Evolutionary conservation across 257 asterid genomes (phyloP), one percentile per base, ranked within the genome.

Genomic region (Lavandula angustifolia): DNA sequence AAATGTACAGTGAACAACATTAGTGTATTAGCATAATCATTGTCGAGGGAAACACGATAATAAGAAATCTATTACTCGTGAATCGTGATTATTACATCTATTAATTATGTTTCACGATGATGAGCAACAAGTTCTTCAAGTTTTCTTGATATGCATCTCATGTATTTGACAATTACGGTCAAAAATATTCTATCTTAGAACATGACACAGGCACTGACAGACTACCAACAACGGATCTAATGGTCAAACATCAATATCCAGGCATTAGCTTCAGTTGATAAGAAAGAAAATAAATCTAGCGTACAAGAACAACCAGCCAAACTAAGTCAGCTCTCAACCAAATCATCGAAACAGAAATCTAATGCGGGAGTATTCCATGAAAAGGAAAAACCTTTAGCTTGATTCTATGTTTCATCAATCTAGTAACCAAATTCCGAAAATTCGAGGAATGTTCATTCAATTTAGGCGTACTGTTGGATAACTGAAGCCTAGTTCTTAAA

Each of bases 341-440:
- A 40, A 70, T 52, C 40, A 60, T 31, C 49, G 49, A 51, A 27
- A n/a, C 16, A 9, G 62, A 33, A 46, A 17, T 34, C 51, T 13
- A 46, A 46, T 55, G 55, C 16, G 32, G 7, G 38, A 50, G 57
- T 11, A 37, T 18, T 31, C 51, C 57, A 17, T n/a, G n/a, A 17
- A 50, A 58, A 34, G n/a, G 59, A 47, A 10, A 40, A 58, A 17
- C 34, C 53, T 51, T 58, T n/a, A 58, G 11, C n/a, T 51, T 41
- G 9, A 54, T 40, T 18, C 4, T n/a, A 22, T 17, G 35, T 66
- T 42, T 22, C 6, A 54, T 62, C 48, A 35, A 6, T 47, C 5
- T 3, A 17, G 72, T 6, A 33, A 16, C 11, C 35, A 49, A 38
- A 32, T 1, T 44, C 40, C 9, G 13, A 35, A 14, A 18, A 37